Percentiles rank a stretch among this genome's conserved stretches.
phyloP scores from a whole-genome alignment of 768 basidiomycete species.

The Gautieria morchelliformis region DNA sequence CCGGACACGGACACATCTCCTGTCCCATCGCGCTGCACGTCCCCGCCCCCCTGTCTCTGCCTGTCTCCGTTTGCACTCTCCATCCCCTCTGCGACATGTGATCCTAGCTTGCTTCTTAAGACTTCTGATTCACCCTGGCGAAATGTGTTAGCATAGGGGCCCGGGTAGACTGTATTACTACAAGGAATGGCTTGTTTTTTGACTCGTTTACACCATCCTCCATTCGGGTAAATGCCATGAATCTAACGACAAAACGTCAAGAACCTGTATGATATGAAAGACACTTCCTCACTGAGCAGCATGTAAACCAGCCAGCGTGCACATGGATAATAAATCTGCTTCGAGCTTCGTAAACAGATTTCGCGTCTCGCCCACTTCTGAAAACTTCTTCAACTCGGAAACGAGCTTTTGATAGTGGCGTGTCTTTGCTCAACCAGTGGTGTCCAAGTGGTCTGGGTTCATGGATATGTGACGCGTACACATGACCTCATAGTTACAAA shows the following conservation, averaged over 20 bases:
- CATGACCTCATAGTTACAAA: neutral
- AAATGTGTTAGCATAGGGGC: neutral
- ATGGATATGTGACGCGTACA: neutral
- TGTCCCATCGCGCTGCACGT: too few species aligned
- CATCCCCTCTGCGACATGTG: too few species aligned
- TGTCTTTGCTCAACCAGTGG: conserved; percentile 44
- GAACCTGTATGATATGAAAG: neutral
- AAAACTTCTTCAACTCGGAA: conserved; percentile 56
- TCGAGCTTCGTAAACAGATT: conserved; percentile 71
- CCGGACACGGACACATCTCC: too few species aligned
- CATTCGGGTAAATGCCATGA: conserved; percentile 8
- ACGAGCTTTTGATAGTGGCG: conserved; percentile 72
- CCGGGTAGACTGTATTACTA: neutral
- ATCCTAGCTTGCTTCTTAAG: neutral
- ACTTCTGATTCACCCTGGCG: neutral
- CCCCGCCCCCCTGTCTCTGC: too few species aligned
- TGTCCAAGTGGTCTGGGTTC: conserved; percentile 4
- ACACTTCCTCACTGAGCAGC: conserved; percentile 60
- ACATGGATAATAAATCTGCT: conserved; percentile 69
- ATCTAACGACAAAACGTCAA: neutral
- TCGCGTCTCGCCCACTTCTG: conserved; percentile 60
- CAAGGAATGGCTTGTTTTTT: neutral
- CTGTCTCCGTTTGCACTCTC: too few species aligned
- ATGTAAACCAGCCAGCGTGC: conserved; percentile 66
- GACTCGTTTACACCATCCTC: neutral